phyloP scores from a whole-genome alignment of 2,329 filamentous ascomycete species.

The Rutstroemia sp. region DNA sequence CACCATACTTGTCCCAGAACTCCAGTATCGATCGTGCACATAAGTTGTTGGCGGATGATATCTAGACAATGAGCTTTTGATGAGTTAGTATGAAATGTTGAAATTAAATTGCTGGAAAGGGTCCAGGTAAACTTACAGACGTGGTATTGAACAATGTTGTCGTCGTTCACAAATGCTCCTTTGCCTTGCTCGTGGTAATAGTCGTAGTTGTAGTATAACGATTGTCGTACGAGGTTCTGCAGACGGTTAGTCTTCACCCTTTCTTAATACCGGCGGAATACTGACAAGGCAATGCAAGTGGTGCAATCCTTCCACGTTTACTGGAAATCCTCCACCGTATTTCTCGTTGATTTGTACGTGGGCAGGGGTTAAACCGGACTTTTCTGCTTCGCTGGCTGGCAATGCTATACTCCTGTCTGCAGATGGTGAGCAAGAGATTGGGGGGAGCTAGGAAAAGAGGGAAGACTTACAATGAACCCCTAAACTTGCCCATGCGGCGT shows the following conservation, averaged over 20 bases:
- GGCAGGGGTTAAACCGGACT: slow-evolving; percentile 36
- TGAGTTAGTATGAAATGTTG: background rate
- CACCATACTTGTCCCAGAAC: slow-evolving; percentile 49
- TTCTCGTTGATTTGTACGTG: slow-evolving; percentile 44
- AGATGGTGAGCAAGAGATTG: background rate
- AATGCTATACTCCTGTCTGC: slow-evolving; percentile 33
- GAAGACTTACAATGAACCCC: slow-evolving; percentile 40
- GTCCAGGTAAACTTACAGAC: slow-evolving; percentile 35
- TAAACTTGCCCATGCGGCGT: slow-evolving; percentile 43
- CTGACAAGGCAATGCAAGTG: slow-evolving; percentile 40
- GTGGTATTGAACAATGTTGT: slow-evolving; percentile 41
- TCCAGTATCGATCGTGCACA: slow-evolving; percentile 46
- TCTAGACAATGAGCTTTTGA: slow-evolving; percentile 45
- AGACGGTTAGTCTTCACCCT: background rate
- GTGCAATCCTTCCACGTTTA: slow-evolving; percentile 40
- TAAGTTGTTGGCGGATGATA: slow-evolving; percentile 46
- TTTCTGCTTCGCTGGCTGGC: slow-evolving; percentile 33
- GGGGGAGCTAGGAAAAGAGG: background rate
- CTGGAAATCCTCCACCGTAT: slow-evolving; percentile 45
- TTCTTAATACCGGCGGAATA: no score
- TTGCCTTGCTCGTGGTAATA: slow-evolving; percentile 39
- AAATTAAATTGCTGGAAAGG: background rate
- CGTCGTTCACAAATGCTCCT: slow-evolving; percentile 42
- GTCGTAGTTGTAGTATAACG: slow-evolving; percentile 44
- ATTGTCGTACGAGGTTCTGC: slow-evolving; percentile 43